Conservation (phyloP, 2,329 filamentous ascomycete species). For the Colletotrichum spaethianum region DNA sequence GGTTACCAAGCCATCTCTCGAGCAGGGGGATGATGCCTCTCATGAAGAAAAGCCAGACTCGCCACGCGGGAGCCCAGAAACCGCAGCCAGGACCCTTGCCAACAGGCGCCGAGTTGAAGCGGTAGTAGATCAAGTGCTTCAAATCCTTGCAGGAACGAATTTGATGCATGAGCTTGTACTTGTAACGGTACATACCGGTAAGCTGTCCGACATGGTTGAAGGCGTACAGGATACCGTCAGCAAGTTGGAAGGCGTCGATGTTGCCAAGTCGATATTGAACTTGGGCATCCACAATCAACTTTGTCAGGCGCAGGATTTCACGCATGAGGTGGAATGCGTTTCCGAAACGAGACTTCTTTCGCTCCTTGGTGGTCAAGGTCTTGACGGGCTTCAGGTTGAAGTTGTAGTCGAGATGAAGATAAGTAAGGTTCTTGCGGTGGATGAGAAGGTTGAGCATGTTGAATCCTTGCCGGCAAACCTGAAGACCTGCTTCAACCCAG, state of each 20-base stretch:
- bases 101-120: slow-evolving; percentile 96
- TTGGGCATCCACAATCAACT: slow-evolving; percentile 97
- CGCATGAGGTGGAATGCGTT: slow-evolving; percentile 99
- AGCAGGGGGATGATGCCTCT: slow-evolving; percentile 96
- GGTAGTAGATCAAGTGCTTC: slow-evolving; percentile 99
- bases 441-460: slow-evolving; percentile 99
- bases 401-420: slow-evolving; percentile 98
- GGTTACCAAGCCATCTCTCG: slow-evolving; percentile 96
- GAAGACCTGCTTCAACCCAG: slow-evolving; percentile 98
- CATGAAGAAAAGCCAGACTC: slow-evolving; percentile 99
- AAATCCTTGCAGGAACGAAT: slow-evolving; percentile 99
- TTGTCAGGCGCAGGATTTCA: slow-evolving; percentile 94
- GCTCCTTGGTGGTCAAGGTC: slow-evolving; percentile 97
- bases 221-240: slow-evolving; percentile 98
- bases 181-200: slow-evolving; percentile 99
- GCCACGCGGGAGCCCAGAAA: slow-evolving; percentile 99
- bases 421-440: slow-evolving; percentile 98
- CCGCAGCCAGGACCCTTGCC: slow-evolving; percentile 98
- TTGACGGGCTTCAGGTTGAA: slow-evolving; percentile 99
- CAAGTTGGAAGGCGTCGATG: slow-evolving; percentile 98
- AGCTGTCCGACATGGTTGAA: slow-evolving; percentile 99
- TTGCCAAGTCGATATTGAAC: slow-evolving; percentile 98
- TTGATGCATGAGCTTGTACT: slow-evolving; percentile 99
- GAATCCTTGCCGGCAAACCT: slow-evolving; percentile 98
- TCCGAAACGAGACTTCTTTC: slow-evolving; percentile 98